Conservation (phyloP, 306 rosid species). For the Sindora glabra region DNA sequence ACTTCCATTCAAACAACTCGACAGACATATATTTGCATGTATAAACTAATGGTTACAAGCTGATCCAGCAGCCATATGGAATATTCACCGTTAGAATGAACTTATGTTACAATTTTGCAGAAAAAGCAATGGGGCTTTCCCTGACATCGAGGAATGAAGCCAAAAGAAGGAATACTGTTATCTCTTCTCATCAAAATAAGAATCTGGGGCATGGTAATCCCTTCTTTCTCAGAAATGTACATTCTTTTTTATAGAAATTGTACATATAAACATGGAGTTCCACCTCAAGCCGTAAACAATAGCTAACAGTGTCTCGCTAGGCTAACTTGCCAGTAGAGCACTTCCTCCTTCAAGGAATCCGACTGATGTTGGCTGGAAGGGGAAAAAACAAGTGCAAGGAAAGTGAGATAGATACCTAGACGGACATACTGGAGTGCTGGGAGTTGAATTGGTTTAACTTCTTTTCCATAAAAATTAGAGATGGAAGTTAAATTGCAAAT, state of each 20-base stretch:
- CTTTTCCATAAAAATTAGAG: not conserved
- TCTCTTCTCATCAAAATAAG: slow-evolving; percentile 32
- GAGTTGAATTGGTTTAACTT: not conserved
- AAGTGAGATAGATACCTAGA: slow-evolving; percentile 6
- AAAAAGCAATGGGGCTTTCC: slow-evolving; percentile 1
- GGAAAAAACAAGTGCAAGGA: not conserved
- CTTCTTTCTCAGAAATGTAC: slow-evolving; percentile 7
- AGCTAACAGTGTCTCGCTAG: not conserved
- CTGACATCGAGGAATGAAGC: slow-evolving; percentile 17
- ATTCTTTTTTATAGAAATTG: slow-evolving; percentile 2
- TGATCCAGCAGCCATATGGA: not conserved
- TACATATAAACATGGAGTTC: slow-evolving; percentile 1
- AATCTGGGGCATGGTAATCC: not conserved
- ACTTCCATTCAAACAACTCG: not conserved
- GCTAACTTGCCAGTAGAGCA: slow-evolving; percentile 35
- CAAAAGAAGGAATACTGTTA: slow-evolving; percentile 45
- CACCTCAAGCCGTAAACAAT: slow-evolving; percentile 12
- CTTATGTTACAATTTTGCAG: not conserved
- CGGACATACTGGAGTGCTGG: not conserved
- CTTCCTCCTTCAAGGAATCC: slow-evolving; percentile 62
- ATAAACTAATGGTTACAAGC: not conserved
- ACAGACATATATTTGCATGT: not conserved
- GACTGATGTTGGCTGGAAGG: slow-evolving; percentile 51
- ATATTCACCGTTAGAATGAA: not conserved
- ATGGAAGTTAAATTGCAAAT: not conserved